A percentile compares a stretch with the other conserved stretches of the same genome.
phyloP scores from a whole-genome alignment of 441 rosid genomes.

The Adansonia grandidieri region DNA sequence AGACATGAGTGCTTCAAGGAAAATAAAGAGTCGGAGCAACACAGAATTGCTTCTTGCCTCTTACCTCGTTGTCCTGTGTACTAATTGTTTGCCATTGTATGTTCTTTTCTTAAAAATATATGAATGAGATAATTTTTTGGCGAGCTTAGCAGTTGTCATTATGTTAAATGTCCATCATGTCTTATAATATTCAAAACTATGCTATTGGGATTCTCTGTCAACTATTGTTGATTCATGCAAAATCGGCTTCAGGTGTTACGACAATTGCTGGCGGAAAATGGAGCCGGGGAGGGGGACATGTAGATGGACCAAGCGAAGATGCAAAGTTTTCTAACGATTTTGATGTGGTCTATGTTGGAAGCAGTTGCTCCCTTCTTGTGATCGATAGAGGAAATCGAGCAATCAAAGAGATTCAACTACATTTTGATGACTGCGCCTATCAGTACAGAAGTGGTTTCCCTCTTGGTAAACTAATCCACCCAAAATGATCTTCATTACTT shows the following conservation, averaged over 20 bases:
- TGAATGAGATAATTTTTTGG: background rate
- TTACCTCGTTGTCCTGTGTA: background rate
- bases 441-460: slow-evolving; percentile 65
- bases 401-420: slow-evolving; percentile 87
- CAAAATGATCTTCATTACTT: background rate
- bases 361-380: slow-evolving; percentile 82
- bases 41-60: background rate
- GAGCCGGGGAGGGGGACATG: slow-evolving; percentile 68
- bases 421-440: slow-evolving; percentile 72
- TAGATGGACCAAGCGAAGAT: slow-evolving; percentile 93
- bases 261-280: slow-evolving; percentile 93
- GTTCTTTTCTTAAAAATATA: background rate
- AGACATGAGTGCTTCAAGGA: no score
- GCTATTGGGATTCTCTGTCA: no score
- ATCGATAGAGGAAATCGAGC: slow-evolving; percentile 90
- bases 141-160: slow-evolving; percentile 2
- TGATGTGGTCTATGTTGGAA: slow-evolving; percentile 72
- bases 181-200: background rate
- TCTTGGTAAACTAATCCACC: slow-evolving; percentile 53
- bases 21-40: no score
- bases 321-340: slow-evolving; percentile 87
- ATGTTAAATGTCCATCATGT: background rate
- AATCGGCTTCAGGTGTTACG: slow-evolving; percentile 61
- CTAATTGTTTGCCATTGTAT: background rate
- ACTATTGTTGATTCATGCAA: slow-evolving; percentile 4